These are phyloP conservation scores for Trichoderma virens DNA, from an alignment of 495 filamentous ascomycete species.

Conservation along the genomic window DNA sequence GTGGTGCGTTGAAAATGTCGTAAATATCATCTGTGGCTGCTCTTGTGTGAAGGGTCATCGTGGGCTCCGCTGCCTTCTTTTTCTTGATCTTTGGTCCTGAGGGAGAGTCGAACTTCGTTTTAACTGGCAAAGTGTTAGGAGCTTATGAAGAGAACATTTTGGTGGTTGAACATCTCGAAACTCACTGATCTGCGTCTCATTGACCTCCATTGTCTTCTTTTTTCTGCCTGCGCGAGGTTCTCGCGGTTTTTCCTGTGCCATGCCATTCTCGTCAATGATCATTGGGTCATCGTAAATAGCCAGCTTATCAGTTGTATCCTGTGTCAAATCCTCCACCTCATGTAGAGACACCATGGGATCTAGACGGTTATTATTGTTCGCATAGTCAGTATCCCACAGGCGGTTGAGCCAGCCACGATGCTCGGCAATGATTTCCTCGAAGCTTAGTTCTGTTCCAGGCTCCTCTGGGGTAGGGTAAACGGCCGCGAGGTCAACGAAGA, in stretches of 20 bases:
- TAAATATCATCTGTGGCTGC: constrained; percentile 97
- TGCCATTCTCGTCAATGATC: constrained; percentile 46
- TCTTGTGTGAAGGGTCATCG: constrained; percentile 93
- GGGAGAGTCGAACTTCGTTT: constrained; percentile 86
- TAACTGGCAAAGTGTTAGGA: constrained; percentile 45
- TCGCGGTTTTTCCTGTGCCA: constrained; percentile 20
- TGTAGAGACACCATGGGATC: constrained; percentile 20
- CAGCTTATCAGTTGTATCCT: constrained; percentile 19
- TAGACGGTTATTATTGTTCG: constrained; percentile 19
- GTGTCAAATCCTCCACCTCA: constrained; percentile 13
- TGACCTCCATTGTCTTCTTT: constrained; percentile 70
- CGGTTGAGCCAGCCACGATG: constrained; percentile 68
- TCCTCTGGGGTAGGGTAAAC: constrained; percentile 73
- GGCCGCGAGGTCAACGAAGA: constrained; percentile 76
- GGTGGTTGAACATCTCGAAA: constrained; percentile 11
- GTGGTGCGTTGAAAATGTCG: constrained; percentile 87
- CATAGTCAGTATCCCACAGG: constrained; percentile 53
- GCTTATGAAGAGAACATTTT: neutral
- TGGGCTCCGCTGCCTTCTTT: constrained; percentile 59
- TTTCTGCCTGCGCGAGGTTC: constrained; percentile 33
- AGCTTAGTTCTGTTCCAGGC: constrained; percentile 63
- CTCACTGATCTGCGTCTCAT: constrained; percentile 80
- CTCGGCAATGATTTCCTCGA: constrained; percentile 83
- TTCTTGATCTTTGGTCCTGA: constrained; percentile 73
- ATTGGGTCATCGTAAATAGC: constrained; percentile 36